phyloP scores from a whole-genome alignment of 331 rosid genomes.

The Cucumis variabilis region DNA sequence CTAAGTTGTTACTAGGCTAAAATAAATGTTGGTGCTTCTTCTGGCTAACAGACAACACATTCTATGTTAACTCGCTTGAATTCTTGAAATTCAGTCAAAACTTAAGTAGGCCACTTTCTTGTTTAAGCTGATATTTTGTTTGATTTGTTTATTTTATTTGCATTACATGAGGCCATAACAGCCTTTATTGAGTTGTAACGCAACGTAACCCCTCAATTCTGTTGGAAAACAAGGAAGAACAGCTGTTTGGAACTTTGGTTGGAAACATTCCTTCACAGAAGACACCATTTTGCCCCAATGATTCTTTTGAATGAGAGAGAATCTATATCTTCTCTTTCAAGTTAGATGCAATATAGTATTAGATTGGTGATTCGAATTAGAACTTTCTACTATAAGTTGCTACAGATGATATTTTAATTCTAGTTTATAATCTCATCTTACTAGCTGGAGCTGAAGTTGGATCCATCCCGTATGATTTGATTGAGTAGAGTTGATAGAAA shows the following conservation, averaged over 20 bases:
- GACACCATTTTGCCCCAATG: neutral
- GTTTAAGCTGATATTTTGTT: neutral
- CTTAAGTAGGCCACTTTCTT: neutral
- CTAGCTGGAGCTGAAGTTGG: neutral
- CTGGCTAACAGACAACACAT: neutral
- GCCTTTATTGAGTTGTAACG: neutral
- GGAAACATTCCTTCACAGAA: neutral
- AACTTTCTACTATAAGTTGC: neutral
- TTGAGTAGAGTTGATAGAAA: neutral
- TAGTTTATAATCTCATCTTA: slow-evolving; percentile 5
- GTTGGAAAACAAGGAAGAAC: neutral
- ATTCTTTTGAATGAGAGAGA: neutral
- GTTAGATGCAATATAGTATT: neutral
- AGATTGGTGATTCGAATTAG: neutral
- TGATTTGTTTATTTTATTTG: neutral
- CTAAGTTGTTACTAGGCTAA: neutral
- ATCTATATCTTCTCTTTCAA: neutral
- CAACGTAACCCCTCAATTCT: neutral
- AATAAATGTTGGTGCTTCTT: slow-evolving; percentile 16
- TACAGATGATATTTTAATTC: neutral
- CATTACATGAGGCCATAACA: neutral
- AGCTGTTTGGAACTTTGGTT: neutral
- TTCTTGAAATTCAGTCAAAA: neutral
- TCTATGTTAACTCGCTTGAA: neutral
- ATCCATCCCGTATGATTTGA: neutral